phyloP scores from a whole-genome alignment of 1,284 basidiomycete genomes.

The Cutaneotrichosporon sp. region DNA sequence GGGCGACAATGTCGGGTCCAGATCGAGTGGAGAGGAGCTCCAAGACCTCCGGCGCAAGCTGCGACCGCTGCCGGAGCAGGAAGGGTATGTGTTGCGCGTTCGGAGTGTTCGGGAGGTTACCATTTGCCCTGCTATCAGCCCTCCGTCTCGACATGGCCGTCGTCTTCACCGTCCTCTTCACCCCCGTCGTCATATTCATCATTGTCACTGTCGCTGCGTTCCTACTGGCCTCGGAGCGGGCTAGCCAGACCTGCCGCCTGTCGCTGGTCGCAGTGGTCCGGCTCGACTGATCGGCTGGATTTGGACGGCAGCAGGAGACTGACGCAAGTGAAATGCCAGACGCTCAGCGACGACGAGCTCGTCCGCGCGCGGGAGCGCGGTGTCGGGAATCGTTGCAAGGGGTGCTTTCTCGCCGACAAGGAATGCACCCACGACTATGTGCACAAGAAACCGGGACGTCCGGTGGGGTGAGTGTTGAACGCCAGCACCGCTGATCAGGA shows the following conservation, averaged over 20 bases:
- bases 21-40: too few species aligned
- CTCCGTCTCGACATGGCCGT: too few species aligned
- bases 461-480: slow-evolving; percentile 9
- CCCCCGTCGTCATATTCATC: too few species aligned
- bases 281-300: too few species aligned
- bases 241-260: too few species aligned
- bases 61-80: not conserved
- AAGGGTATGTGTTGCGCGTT: not conserved
- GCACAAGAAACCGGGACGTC: slow-evolving; percentile 19
- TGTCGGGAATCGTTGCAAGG: not conserved
- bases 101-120: too few species aligned
- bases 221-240: too few species aligned
- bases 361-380: not conserved
- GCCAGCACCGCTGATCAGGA: not conserved
- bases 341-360: not conserved
- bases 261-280: not conserved
- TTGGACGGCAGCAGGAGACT: not conserved
- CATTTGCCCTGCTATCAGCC: too few species aligned
- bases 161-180: too few species aligned
- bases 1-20: too few species aligned
- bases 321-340: not conserved
- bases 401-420: not conserved
- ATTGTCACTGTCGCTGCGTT: too few species aligned
- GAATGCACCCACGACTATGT: slow-evolving; percentile 15
- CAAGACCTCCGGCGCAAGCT: slow-evolving; percentile 1